Base-by-base conservation (phyloP, 805 yeast species). In the Starmerella powellii region DNA sequence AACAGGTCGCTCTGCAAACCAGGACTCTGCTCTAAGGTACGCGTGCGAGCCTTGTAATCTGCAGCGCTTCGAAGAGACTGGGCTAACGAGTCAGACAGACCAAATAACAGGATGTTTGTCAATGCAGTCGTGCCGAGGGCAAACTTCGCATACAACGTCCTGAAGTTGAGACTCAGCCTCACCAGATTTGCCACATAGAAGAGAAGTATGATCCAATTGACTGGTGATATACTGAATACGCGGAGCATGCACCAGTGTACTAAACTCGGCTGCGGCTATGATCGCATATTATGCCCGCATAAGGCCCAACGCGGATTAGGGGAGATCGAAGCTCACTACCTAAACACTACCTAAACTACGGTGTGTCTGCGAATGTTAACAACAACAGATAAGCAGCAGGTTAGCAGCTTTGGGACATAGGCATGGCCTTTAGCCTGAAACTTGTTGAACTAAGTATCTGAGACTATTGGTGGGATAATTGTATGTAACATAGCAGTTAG, bases 71-170 rank as follows among this genome's bases (percentile, higher is more conserved):
- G 55, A 3, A 85, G 65, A 2, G 80, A 70, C 60, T 88, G 97
- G 0, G 97, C 97, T 48, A 87, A 57, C 0, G 87, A 74, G 58
- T 88, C 97, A 0, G 96, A 86, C n/a, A 85, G 76, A 0, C 95
- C 95, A 58, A 77, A 83, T 4, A 88, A 65, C 4, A 87, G 76
- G 23, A 82, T 62, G 56, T 88, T 88, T 1, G 95, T 79, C 19
- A 78, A 73, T 45, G 84, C 72, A 29, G 86, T 82, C 13, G 95
- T 84, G n/a, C 79, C 58, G 24, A 85, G 61, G 1, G 91, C 77
- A 37, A 76, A 74, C 44, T 63, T 67, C 46, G 72, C 70, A 58
- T 86, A 86, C 12, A 61, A 41, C 27, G 37, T 45, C 17, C 49
- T 49, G 51, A 61, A 65, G 26, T 55, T 46, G 27, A 53, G 45